These are phyloP conservation scores for Claviceps africana DNA, from an alignment of 2,329 filamentous ascomycete species.

Conservation along the genomic window DNA sequence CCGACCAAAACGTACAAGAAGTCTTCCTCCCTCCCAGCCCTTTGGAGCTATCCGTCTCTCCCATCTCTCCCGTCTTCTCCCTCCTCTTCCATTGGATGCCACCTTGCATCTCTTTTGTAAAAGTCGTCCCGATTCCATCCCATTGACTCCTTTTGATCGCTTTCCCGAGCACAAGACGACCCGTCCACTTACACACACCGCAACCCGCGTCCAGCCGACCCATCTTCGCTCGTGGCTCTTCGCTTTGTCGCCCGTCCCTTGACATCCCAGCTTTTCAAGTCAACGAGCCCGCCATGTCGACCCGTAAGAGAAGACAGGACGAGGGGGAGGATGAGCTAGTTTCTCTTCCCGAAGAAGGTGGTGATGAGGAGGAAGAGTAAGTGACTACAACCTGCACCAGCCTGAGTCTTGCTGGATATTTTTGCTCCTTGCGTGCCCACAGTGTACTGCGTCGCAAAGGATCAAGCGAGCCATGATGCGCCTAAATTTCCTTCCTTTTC, in stretches of 20 bases:
- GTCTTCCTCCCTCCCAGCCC: slow-evolving; percentile 5
- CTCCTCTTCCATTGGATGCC: neutral
- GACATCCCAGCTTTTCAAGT: neutral
- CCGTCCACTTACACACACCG: slow-evolving; percentile 4
- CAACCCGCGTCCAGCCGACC: neutral
- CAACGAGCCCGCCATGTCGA: slow-evolving; percentile 25
- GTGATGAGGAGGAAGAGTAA: slow-evolving; percentile 42
- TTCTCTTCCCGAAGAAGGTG: slow-evolving; percentile 38
- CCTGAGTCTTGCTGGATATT: neutral
- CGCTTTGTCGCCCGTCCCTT: neutral
- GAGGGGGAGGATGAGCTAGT: slow-evolving; percentile 44
- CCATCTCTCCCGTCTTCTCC: neutral
- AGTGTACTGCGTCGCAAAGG: neutral
- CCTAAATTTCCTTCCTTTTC: no score
- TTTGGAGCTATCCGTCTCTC: neutral
- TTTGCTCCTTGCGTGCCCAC: neutral
- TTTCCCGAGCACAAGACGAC: neutral
- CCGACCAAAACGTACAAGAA: slow-evolving; percentile 7
- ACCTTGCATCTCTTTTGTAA: neutral
- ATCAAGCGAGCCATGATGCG: neutral
- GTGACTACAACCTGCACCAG: slow-evolving; percentile 10
- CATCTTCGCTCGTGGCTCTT: neutral
- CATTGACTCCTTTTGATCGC: slow-evolving; percentile 1
- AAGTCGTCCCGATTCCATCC: neutral
- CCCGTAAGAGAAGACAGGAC: slow-evolving; percentile 43